A percentile compares a stretch with the other conserved stretches of the same genome.
phyloP scores from a whole-genome alignment of 2,329 filamentous ascomycete genomes.

The Coniochaeta sp. region DNA sequence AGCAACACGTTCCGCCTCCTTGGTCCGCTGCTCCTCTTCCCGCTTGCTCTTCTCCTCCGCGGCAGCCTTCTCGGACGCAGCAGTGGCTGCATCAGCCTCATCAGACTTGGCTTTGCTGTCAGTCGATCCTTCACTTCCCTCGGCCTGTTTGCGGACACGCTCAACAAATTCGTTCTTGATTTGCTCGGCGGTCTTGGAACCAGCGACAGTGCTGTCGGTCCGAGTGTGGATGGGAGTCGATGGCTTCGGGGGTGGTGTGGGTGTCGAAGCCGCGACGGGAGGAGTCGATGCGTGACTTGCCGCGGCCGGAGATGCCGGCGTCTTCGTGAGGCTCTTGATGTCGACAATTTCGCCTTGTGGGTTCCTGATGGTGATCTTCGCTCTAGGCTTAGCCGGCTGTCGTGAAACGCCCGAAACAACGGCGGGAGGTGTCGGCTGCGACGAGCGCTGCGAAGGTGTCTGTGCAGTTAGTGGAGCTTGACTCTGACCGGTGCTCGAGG shows the following conservation, averaged over 20 bases:
- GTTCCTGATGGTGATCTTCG: constrained; percentile 78
- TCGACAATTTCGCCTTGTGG: constrained; percentile 71
- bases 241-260: constrained; percentile 73
- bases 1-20: background rate
- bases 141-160: constrained; percentile 62
- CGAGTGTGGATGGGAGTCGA: constrained; percentile 62
- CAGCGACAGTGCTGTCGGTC: constrained; percentile 57
- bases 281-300: constrained; percentile 51
- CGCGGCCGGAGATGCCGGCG: constrained; percentile 50
- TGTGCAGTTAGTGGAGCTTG: constrained; percentile 54
- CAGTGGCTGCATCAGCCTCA: constrained; percentile 17
- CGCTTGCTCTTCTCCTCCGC: constrained; percentile 18
- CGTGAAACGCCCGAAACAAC: constrained; percentile 42
- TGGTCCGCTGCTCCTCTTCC: constrained; percentile 17
- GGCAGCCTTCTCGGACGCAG: constrained; percentile 15
- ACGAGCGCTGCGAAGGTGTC: constrained; percentile 56
- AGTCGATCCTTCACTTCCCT: constrained; percentile 20
- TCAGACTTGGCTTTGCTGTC: constrained; percentile 23
- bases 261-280: constrained; percentile 65
- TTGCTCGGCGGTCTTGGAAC: constrained; percentile 70
- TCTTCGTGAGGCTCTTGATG: constrained; percentile 49
- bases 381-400: constrained; percentile 52
- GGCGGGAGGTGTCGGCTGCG: constrained; percentile 38
- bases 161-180: constrained; percentile 65
- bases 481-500: constrained; percentile 59